Evolutionary conservation across 345 rosid genomes (phyloP), one percentile per base, ranked within the genome.

Genomic region (Salix suchowensis): DNA sequence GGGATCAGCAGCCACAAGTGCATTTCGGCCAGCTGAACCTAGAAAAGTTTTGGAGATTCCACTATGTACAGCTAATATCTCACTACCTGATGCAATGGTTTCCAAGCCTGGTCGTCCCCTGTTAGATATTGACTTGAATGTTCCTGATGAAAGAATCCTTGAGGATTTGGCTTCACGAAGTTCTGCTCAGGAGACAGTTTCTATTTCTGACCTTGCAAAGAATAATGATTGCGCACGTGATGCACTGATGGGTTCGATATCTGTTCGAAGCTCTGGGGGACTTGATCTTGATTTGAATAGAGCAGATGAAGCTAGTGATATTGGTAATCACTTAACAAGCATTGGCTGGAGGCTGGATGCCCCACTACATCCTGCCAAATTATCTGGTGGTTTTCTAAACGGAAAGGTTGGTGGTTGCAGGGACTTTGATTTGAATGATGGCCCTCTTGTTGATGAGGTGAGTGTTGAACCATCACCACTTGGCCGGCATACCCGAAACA

Each of bases 1-100:
- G 85, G 98, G 98, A 68, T 91, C 97, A 32, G 98, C 97, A 2
- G 98, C 98, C 62, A 95, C 98, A 26, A 95, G 98, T 84, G 98
- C 98, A 16, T 95, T 95, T 83, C 87, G 98, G 14, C 98, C 98
- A 28, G 97, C 98, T 70, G 98, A 90, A 83, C 97, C 97, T 18
- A 83, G 97, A 81, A 93, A 87, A 79, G 26, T 50, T 26, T 46
- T 80, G 68, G 97, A 90, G 71, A 85, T 82, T 82, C 75, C 82
- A 26, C 55, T 84, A 21, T 71, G 85, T 71, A 74, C 84, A 6
- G 74, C 72, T n/a, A 74, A 64, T 58, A 28, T 64, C n/a, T 82
- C 81, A 80, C 37, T 74, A 2, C 65, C 80, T 72, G 92, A 85
- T 78, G 85, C 80, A 70, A 70, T 46, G 50, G 50, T 86, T 46